Evolutionary conservation across 805 yeast genomes (phyloP), one percentile per base, ranked within the genome.

Genomic region (Cyberlindnera americana): DNA sequence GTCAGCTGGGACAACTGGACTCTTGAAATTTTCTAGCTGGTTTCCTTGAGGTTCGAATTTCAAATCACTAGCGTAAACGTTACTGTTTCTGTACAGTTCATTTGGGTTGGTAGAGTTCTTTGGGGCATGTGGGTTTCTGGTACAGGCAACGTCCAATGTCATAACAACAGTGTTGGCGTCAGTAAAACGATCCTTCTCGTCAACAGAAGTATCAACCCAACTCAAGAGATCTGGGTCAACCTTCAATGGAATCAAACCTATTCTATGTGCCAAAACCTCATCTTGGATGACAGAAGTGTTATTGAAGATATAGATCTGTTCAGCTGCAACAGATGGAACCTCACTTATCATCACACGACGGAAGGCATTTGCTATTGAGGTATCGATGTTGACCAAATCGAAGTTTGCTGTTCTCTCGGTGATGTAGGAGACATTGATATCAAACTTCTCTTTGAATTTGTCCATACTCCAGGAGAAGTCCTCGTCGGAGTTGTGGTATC

Each of bases 201-300:
- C 77, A n/a, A 72, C 70, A 13, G 67, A 56, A 19, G 69, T 67
- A 56, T 88, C 93, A 32, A 86, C 77, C 96, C 97, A 91, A 11
- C 78, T 74, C 49, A 93, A 68, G 59, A 72, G 62, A 65, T 93
- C 99, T 12, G 99, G 98, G 61, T 88, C 95, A 33, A 88, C 84
- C 50, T 82, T 83, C 52, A 93, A 71, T 24, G 99, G 99, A 35
- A 91, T 73, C 49, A 93, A 72, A 35, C 99, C 99, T 47, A 93
- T 81, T 69, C 99, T 80, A 60, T 88, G 96, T 5, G 99, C 91
- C 49, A 93, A 74, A 15, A 93, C 96, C 67, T 93, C 99, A 62
- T 93, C 99, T 63, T 90, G 97, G 48, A 93, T 87, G 35, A 93
- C 96, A 1, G 96, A 87, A 2, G 99, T 93, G 65, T 93, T 93